Evolutionary conservation across 805 yeast species (phyloP), one percentile per base, ranked within the genome.

Genomic region (Clavispora asparagi): DNA sequence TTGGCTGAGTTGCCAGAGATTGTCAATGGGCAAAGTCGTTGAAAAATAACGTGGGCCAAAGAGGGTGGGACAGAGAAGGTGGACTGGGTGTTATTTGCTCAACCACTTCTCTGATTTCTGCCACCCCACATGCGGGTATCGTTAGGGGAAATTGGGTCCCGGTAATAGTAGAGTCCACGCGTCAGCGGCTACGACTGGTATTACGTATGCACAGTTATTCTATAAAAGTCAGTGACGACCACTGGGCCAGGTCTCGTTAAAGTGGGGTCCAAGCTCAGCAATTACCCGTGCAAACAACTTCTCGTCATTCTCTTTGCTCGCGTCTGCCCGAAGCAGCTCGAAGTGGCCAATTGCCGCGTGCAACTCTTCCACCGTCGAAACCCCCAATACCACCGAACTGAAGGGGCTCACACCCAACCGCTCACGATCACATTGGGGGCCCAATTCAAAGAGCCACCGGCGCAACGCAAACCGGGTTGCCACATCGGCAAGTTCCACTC

Each of bases 391-490:
- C 2, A 91, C 81, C 23, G 23, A 19, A 19, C 23, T 3, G 23
- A 19, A 19, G 23, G 23, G 3, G 23, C 5, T 19, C 23, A 5
- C 23, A 5, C 5, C 23, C 40, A 58, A 50, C 7, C 47, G 50
- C 3, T 46, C 53, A 7, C 7, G 4, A 7, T 27, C 50, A 33
- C 14, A 36, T 6, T 37, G 40, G 28, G 44, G 38, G 32, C n/a
- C 40, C 7, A 63, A 54, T 10, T 57, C 63, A 44, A 67, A 67
- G 13, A 70, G 54, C 89, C 91, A 86, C 43, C 73, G 66, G 40
- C 77, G 65, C 35, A 86, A 66, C 0, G 96, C 91, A 62, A 73
- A 92, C 50, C 94, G 71, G 0, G 87, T 82, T 2, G 97, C 87
- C 50, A 90, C 63, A 51, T 85, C 92, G 0, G 97, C 96, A 44